Evolutionary conservation across 2,329 filamentous ascomycete genomes (phyloP), one percentile per base, ranked within the genome.

Genomic region (Fusarium nurragi): DNA sequence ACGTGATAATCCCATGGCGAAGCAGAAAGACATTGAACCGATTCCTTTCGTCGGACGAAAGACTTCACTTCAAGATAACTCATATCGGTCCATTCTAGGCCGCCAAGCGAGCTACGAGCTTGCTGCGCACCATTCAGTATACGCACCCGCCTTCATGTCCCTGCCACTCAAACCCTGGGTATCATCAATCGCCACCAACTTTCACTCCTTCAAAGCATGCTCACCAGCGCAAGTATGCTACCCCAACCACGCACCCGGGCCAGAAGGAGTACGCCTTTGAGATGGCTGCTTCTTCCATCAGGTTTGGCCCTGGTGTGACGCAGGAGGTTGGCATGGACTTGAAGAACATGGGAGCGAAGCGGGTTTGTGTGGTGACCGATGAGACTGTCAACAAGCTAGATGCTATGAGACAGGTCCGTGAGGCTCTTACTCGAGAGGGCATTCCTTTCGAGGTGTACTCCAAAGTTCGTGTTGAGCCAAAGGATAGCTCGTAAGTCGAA

Each of bases 261-360:
- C 84, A 93, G 73, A 97, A 96, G 76, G 95, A 99, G 77, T 99
- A 99, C 80, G 95, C 95, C 14, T 99, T 99, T 75, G 95, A 99
- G 77, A 97, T 99, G 94, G 95, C 95, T 0, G 93, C 95, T 2
- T 97, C 92, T 2, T 92, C 90, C 25, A 97, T 99, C 73, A 88
- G 95, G 13, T 99, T 98, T 72, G 95, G 95, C 0, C 92, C 93
- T 0, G 95, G 95, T 7, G 91, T 90, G 54, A 99, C 95, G 22
- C 92, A 93, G 77, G 95, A 99, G 78, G 93, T 99, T 19, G 95
- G 95, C 66, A 98, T 98, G 95, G 95, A 99, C 78, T 89, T 98
- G 69, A 90, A 88, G 79, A 98, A 99, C 75, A 85, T 99, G 83
- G 91, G 91, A 14, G 89, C 90, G 8, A 91, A 92, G 81, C 89